Evolutionary conservation across 2,329 filamentous ascomycete genomes (phyloP).

Genomic region (Exophiala oligosperma): DNA sequence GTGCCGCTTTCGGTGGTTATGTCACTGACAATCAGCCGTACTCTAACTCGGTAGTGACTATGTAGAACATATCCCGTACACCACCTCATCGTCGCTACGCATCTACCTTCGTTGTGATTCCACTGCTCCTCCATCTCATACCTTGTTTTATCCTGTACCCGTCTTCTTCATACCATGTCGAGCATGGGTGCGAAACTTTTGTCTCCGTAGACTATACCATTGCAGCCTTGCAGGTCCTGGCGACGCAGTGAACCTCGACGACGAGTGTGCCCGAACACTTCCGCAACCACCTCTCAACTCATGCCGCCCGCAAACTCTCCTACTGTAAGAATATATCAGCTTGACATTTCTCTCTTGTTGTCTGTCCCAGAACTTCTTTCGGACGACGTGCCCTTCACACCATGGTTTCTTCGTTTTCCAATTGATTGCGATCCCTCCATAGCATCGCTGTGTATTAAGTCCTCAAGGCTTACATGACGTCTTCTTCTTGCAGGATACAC

Average conservation of each 20-base stretch:
- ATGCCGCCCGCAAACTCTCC: constrained; percentile 48
- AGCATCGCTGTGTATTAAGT: too few relatives aligned
- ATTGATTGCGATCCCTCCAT: too few relatives aligned
- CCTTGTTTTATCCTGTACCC: too few relatives aligned
- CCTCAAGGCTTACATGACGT: constrained; percentile 9
- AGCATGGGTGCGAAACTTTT: background rate
- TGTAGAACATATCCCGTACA: too few relatives aligned
- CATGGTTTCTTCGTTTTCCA: background rate
- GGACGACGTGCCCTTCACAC: background rate
- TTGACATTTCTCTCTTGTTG: constrained; percentile 6
- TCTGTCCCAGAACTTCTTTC: background rate
- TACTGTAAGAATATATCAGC: constrained; percentile 36
- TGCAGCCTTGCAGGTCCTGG: too few relatives aligned
- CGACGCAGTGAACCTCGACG: background rate
- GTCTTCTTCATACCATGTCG: too few relatives aligned
- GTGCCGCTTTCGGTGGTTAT: too few relatives aligned
- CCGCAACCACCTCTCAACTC: constrained; percentile 4
- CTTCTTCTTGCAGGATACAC: constrained; percentile 30
- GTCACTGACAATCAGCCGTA: too few relatives aligned
- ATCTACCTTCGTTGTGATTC: too few relatives aligned
- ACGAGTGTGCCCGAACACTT: background rate
- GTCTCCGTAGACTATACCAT: background rate
- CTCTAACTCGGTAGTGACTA: too few relatives aligned
- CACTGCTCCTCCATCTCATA: too few relatives aligned
- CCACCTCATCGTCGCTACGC: too few relatives aligned